Conservation (phyloP, 495 filamentous ascomycete species). For the Mytilinidion resinicola region DNA sequence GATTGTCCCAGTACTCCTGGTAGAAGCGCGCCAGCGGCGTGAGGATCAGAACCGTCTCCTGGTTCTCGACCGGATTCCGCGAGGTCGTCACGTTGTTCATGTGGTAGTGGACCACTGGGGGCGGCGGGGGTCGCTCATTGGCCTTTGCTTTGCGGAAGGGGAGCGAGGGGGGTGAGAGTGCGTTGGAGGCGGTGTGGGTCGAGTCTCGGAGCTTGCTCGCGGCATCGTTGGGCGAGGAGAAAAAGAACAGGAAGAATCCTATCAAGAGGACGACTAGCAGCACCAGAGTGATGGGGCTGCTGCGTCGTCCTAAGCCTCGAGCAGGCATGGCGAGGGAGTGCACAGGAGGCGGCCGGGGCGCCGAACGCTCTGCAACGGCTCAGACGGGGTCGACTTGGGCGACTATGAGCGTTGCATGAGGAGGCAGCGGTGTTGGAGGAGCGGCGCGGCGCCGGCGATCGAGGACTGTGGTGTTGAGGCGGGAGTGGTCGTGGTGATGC, state of each 20-base stretch:
- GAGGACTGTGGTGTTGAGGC: not conserved
- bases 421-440: not conserved
- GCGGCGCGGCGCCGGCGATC: not conserved
- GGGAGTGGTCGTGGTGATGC: not conserved
- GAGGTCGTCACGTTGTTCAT: slow-evolving; percentile 89
- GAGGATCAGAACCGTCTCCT: slow-evolving; percentile 83
- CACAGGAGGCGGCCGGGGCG: slow-evolving; percentile 14
- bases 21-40: slow-evolving; percentile 93
- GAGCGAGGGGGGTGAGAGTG: slow-evolving; percentile 66
- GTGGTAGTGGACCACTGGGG: slow-evolving; percentile 90
- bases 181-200: slow-evolving; percentile 29
- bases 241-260: slow-evolving; percentile 61
- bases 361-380: slow-evolving; percentile 1
- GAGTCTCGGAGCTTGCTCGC: slow-evolving; percentile 7
- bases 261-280: slow-evolving; percentile 55
- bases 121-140: slow-evolving; percentile 52
- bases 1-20: slow-evolving; percentile 89
- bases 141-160: slow-evolving; percentile 67
- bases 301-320: slow-evolving; percentile 52
- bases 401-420: not conserved
- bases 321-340: slow-evolving; percentile 20
- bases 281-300: slow-evolving; percentile 60
- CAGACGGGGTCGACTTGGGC: not conserved
- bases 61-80: slow-evolving; percentile 60
- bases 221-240: slow-evolving; percentile 46